phyloP scores from a whole-genome alignment of 169 alveolate genomes.

The Plasmodium knowlesi region DNA sequence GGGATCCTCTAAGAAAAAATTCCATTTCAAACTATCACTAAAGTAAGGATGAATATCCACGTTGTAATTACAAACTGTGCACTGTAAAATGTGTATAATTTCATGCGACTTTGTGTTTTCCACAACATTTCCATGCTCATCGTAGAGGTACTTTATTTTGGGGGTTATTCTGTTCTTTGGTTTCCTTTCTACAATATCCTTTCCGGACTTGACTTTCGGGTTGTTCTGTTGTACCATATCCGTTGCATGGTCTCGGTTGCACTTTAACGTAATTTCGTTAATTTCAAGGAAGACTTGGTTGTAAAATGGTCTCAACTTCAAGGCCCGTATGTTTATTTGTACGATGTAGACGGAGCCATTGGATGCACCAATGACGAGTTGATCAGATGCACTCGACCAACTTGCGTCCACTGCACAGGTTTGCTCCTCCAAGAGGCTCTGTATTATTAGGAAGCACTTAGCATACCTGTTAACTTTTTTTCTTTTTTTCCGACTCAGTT shows the following conservation, averaged over 20 bases:
- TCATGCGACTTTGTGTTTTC: conserved; percentile 49
- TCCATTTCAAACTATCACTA: neutral
- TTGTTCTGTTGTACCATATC: neutral
- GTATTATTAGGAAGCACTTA: conserved; percentile 52
- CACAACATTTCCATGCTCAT: conserved; percentile 56
- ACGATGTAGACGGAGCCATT: conserved; percentile 66
- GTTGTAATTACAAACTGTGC: neutral
- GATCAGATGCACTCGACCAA: conserved; percentile 49
- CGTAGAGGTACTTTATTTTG: conserved; percentile 41
- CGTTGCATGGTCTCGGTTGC: neutral
- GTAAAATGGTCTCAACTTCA: conserved; percentile 41
- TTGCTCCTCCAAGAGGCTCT: conserved; percentile 63
- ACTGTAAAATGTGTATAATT: conserved; percentile 20
- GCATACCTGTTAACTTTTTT: conserved; percentile 59
- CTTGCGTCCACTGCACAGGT: conserved; percentile 67
- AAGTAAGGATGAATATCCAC: neutral
- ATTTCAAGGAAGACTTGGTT: conserved; percentile 11
- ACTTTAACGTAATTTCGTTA: neutral
- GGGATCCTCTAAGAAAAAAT: neutral
- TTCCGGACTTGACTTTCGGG: neutral
- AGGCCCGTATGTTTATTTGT: conserved; percentile 5
- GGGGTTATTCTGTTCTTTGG: conserved; percentile 61
- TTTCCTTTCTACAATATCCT: conserved; percentile 29
- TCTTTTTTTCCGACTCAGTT: conserved; percentile 8
- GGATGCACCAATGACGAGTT: conserved; percentile 63